Percentiles rank a stretch among this genome's conserved stretches.
phyloP scores from a whole-genome alignment of 805 yeast species.

The Grigorovia jiainica region DNA sequence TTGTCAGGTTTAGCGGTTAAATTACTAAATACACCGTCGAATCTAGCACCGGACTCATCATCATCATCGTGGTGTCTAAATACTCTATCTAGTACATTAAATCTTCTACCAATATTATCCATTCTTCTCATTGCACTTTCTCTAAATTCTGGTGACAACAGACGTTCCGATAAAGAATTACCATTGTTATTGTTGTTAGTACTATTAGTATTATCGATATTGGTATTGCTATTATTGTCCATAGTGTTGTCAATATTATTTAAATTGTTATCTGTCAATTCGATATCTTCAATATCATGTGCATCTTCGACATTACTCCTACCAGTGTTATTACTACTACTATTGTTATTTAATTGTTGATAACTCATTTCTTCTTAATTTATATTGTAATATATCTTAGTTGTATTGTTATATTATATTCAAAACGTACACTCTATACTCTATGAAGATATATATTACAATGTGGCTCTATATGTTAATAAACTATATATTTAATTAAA shows the following conservation, averaged over 20 bases:
- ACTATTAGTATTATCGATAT: not conserved
- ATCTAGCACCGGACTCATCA: constrained; percentile 15
- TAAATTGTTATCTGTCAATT: not conserved
- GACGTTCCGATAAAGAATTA: constrained; percentile 5
- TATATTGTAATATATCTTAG: too few relatives aligned
- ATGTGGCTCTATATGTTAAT: too few relatives aligned
- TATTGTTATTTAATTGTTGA: not conserved
- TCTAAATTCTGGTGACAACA: constrained; percentile 10
- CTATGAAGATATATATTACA: too few relatives aligned
- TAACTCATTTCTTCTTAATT: too few relatives aligned
- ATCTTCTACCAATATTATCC: constrained; percentile 27
- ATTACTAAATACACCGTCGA: constrained; percentile 90
- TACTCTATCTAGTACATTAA: constrained; percentile 32
- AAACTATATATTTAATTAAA: too few relatives aligned
- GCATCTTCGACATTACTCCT: not conserved
- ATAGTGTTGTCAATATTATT: not conserved
- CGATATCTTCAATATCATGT: not conserved
- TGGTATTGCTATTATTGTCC: too few relatives aligned
- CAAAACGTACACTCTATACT: too few relatives aligned
- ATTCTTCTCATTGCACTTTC: constrained; percentile 16
- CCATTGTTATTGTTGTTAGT: not conserved
- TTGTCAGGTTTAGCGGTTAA: constrained; percentile 81
- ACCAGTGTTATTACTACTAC: not conserved
- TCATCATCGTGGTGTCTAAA: constrained; percentile 18
- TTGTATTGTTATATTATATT: too few relatives aligned